A percentile compares a stretch with the other conserved stretches of the same genome.
Conservation (phyloP, 2,329 filamentous ascomycete species). For the Mycosphaerelloides madeirae region DNA sequence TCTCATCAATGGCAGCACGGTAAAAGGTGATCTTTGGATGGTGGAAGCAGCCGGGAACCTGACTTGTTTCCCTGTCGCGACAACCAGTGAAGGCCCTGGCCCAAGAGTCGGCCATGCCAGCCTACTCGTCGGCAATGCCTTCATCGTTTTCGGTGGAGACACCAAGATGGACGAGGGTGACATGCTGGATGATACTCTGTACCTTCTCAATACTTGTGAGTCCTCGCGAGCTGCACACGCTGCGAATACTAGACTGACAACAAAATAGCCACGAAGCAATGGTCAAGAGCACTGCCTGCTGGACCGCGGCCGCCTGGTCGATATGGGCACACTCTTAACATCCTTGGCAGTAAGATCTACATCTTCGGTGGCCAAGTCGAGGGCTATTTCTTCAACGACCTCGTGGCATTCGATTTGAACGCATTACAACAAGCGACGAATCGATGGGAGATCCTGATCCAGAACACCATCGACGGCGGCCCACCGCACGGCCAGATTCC, state of each 20-base stretch:
- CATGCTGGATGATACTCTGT: conserved; percentile 87
- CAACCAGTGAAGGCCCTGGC: conserved; percentile 88
- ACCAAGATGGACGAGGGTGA: conserved; percentile 95
- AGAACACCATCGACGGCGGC: conserved; percentile 62
- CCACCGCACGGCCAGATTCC: conserved; percentile 64
- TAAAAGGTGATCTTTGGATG: conserved; percentile 97
- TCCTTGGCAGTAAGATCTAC: conserved; percentile 92
- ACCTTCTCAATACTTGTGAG: conserved; percentile 95
- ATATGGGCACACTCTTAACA: conserved; percentile 95
- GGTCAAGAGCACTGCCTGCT: conserved; percentile 87
- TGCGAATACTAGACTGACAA: conserved; percentile 2
- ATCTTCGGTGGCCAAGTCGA: conserved; percentile 97
- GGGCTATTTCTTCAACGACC: conserved; percentile 95
- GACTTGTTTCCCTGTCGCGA: conserved; percentile 85
- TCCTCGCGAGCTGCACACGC: conserved; percentile 15
- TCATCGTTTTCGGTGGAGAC: conserved; percentile 97
- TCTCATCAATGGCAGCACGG: conserved; percentile 87
- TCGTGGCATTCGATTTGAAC: conserved; percentile 92
- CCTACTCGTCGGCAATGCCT: conserved; percentile 92
- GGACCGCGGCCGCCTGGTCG: conserved; percentile 81
- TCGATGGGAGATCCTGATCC: conserved; percentile 88
- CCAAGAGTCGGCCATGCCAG: conserved; percentile 92
- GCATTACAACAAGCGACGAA: conserved; percentile 87
- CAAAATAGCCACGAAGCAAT: conserved; percentile 81
- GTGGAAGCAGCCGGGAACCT: conserved; percentile 80